Conservation (phyloP, 768 basidiomycete species). For the Porphyrellus cyaneotinctus region DNA sequence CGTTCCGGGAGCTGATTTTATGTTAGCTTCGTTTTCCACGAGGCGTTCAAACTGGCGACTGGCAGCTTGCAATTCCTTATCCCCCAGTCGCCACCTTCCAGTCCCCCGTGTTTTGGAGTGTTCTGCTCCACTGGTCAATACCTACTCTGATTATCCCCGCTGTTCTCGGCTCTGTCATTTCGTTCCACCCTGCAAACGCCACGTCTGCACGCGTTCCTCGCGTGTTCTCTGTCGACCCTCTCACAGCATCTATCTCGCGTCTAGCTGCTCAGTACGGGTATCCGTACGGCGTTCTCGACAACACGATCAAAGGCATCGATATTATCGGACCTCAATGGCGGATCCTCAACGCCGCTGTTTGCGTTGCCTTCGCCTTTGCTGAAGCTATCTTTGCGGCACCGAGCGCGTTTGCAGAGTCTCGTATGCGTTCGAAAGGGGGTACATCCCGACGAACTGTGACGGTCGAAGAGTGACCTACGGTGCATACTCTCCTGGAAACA, state of each 20-base stretch:
- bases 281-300: slow-evolving; percentile 36
- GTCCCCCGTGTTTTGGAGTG: slow-evolving; percentile 46
- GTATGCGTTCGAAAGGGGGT: slow-evolving; percentile 18
- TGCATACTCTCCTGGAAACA: not conserved
- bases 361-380: slow-evolving; percentile 63
- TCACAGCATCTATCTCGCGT: slow-evolving; percentile 61
- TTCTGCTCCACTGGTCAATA: slow-evolving; percentile 58
- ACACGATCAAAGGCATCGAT: slow-evolving; percentile 40
- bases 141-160: slow-evolving; percentile 59
- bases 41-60: not conserved
- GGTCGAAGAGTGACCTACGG: slow-evolving; percentile 20
- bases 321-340: slow-evolving; percentile 55
- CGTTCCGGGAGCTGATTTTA: slow-evolving; percentile 1
- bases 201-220: slow-evolving; percentile 21
- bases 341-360: slow-evolving; percentile 50
- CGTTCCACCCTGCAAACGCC: slow-evolving; percentile 49
- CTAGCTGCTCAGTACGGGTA: slow-evolving; percentile 60
- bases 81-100: slow-evolving; percentile 46
- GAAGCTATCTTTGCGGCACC: slow-evolving; percentile 57
- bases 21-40: slow-evolving; percentile 18
- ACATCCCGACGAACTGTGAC: slow-evolving; percentile 21
- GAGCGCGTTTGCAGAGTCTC: slow-evolving; percentile 31
- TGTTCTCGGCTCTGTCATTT: slow-evolving; percentile 54
- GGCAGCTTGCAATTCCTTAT: slow-evolving; percentile 38
- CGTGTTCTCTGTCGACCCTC: slow-evolving; percentile 46